These are phyloP conservation scores for Phaeosphaeriaceae sp. DNA, from an alignment of 2,329 filamentous ascomycete genomes.

Conservation along the genomic window DNA sequence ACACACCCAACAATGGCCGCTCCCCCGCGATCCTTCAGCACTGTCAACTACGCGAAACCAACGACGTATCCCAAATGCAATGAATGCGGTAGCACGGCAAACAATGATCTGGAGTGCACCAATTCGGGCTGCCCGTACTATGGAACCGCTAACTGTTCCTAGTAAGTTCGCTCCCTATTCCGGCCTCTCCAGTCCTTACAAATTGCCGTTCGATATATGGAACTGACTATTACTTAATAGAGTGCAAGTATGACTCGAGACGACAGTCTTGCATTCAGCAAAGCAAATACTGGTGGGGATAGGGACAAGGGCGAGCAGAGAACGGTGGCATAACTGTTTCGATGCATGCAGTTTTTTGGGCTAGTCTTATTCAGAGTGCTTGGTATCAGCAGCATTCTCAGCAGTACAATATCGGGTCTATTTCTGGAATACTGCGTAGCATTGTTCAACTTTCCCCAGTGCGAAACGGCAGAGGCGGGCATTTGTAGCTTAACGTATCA, in stretches of 20 bases:
- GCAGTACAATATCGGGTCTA: not conserved
- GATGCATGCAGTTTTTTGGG: slow-evolving; percentile 1
- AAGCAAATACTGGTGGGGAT: not conserved
- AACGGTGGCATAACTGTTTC: slow-evolving; percentile 4
- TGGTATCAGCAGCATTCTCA: slow-evolving; percentile 4
- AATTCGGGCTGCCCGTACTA: slow-evolving; percentile 4
- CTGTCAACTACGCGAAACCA: too few species aligned
- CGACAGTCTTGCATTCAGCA: not conserved
- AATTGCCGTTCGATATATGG: not conserved
- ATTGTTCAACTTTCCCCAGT: slow-evolving; percentile 4
- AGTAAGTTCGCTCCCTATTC: not conserved
- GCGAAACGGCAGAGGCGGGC: slow-evolving; percentile 1
- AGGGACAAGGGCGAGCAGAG: too few species aligned
- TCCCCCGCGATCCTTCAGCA: too few species aligned
- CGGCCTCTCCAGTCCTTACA: not conserved
- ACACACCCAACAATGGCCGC: too few species aligned
- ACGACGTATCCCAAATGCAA: too few species aligned
- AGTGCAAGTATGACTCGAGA: too few species aligned
- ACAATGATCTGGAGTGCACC: slow-evolving; percentile 4
- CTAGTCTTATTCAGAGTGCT: slow-evolving; percentile 1
- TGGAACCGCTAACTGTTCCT: slow-evolving; percentile 1
- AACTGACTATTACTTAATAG: slow-evolving; percentile 3
- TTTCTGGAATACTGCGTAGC: slow-evolving; percentile 3
- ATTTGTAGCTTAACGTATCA: not conserved
- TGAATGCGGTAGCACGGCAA: slow-evolving; percentile 4